Evolutionary conservation across 441 rosid genomes (phyloP).

Genomic region (Adansonia madagascariensis): DNA sequence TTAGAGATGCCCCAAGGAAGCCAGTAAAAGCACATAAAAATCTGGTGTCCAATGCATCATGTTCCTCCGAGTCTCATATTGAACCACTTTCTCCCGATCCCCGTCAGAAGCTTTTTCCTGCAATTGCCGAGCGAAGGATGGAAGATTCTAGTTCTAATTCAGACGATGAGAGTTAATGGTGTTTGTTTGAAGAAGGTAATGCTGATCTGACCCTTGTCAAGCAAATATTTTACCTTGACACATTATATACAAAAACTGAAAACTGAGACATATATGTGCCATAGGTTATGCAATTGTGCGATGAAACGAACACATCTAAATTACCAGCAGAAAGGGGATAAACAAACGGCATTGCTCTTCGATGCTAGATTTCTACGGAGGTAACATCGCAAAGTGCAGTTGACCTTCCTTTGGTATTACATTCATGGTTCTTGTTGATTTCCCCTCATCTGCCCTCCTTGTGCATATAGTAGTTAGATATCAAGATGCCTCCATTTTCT

Average conservation of each 20-base stretch:
- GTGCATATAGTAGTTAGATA: slow-evolving; percentile 21
- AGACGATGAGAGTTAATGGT: slow-evolving; percentile 31
- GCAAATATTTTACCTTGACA: slow-evolving; percentile 1
- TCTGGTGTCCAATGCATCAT: slow-evolving; percentile 51
- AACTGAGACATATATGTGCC: neutral
- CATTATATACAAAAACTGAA: neutral
- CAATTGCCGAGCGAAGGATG: slow-evolving; percentile 58
- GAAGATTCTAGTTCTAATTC: slow-evolving; percentile 46
- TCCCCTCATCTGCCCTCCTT: neutral
- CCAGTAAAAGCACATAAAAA: slow-evolving; percentile 51
- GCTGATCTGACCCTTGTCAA: neutral
- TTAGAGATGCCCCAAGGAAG: slow-evolving; percentile 53
- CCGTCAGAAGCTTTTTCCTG: slow-evolving; percentile 67
- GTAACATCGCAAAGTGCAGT: neutral
- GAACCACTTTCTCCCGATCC: slow-evolving; percentile 48
- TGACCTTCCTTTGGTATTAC: slow-evolving; percentile 14
- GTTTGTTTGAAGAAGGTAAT: slow-evolving; percentile 11
- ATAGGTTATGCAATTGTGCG: neutral
- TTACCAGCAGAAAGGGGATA: neutral
- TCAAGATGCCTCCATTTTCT: slow-evolving; percentile 4
- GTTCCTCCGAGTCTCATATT: slow-evolving; percentile 49
- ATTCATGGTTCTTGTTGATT: slow-evolving; percentile 13
- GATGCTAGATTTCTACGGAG: neutral
- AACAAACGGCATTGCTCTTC: neutral
- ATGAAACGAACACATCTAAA: neutral